phyloP scores from a whole-genome alignment of 208 protist species.

The Trypanosoma grayi region DNA sequence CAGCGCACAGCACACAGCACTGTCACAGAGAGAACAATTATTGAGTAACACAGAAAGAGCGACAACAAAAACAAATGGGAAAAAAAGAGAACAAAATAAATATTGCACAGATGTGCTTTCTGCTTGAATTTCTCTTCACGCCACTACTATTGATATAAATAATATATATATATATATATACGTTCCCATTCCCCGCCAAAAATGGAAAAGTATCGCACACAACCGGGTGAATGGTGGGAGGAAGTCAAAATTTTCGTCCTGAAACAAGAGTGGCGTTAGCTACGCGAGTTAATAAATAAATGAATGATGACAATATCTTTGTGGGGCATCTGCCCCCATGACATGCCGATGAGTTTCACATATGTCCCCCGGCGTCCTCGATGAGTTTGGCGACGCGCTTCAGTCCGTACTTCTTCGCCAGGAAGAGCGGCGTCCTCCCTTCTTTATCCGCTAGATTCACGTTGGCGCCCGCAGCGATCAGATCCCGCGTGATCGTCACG shows the following conservation, averaged over 20 bases:
- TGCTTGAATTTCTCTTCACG: no score
- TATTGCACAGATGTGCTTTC: neutral
- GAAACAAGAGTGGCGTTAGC: no score
- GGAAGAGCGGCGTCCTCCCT: conserved; percentile 41
- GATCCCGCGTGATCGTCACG: conserved; percentile 50
- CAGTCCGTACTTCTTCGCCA: conserved; percentile 39
- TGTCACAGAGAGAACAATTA: neutral
- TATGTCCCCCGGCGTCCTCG: conserved; percentile 37
- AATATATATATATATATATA: no score
- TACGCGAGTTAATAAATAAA: no score
- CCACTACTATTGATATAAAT: no score
- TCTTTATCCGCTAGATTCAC: conserved; percentile 40
- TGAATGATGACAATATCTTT: no score
- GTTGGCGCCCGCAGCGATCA: conserved; percentile 44
- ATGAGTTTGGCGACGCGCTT: conserved; percentile 46
- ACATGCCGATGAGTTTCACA: no score
- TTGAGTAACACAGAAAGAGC: neutral
- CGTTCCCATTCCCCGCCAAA: no score
- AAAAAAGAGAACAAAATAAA: conserved; percentile 11
- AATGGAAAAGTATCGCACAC: no score
- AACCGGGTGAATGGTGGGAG: no score
- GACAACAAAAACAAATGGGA: conserved; percentile 1
- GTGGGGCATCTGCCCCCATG: neutral
- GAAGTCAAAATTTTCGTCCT: no score
- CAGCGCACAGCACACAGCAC: no score